phyloP scores from a whole-genome alignment of 1,284 basidiomycete genomes.

The Agaricales sp. region DNA sequence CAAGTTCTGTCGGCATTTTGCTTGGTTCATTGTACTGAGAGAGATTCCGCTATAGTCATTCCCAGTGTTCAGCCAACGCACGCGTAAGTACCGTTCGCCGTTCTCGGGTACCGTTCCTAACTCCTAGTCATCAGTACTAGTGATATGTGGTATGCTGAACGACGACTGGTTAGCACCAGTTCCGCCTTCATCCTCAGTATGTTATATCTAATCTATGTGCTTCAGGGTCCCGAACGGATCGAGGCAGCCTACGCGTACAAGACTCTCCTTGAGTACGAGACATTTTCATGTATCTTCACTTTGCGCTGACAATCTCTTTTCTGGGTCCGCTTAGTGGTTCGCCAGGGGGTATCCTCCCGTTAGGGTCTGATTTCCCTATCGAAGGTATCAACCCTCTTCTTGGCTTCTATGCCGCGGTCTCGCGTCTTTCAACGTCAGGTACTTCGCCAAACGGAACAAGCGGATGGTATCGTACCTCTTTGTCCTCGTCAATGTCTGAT shows the following conservation, averaged over 20 bases:
- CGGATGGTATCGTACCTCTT: constrained; percentile 54
- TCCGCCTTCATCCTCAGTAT: neutral
- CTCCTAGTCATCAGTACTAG: constrained; percentile 43
- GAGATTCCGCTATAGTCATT: constrained; percentile 49
- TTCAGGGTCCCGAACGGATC: constrained; percentile 68
- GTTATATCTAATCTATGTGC: constrained; percentile 4
- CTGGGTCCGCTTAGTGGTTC: constrained; percentile 28
- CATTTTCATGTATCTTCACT: neutral
- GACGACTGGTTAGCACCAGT: constrained; percentile 44
- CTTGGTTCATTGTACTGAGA: neutral
- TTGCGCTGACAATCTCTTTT: constrained; percentile 2
- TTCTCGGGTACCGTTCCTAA: neutral
- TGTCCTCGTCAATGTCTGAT: constrained; percentile 1
- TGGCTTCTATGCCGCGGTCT: constrained; percentile 83
- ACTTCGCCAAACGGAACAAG: constrained; percentile 70
- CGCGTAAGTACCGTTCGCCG: constrained; percentile 37
- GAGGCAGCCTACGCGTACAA: constrained; percentile 86
- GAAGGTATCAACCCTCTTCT: constrained; percentile 73
- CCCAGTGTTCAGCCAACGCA: constrained; percentile 92
- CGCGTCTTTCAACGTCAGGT: constrained; percentile 60
- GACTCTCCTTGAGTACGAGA: constrained; percentile 59
- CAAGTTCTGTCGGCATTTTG: constrained; percentile 19
- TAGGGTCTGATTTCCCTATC: constrained; percentile 90
- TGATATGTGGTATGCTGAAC: constrained; percentile 88
- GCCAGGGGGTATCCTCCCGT: constrained; percentile 46